A percentile compares a stretch with the other conserved stretches of the same genome.
Evolutionary conservation across 2,329 filamentous ascomycete species (phyloP).

Genomic region (Colletotrichum melonis): DNA sequence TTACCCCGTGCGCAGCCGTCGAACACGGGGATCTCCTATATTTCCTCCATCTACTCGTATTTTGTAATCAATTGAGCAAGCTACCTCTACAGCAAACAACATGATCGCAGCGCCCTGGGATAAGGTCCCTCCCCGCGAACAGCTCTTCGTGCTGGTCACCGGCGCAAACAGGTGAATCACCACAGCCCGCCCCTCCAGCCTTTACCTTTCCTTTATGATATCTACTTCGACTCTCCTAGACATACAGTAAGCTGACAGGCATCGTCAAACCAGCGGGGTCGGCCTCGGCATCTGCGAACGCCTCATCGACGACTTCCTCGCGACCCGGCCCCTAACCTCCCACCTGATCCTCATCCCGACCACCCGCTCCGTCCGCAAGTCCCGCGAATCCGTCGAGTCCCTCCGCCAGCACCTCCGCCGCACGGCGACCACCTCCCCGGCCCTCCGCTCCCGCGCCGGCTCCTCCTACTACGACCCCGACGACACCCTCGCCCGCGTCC

Average conservation of each 20-base stretch:
- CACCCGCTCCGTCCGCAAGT: constrained; percentile 81
- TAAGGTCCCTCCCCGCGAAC: constrained; percentile 50
- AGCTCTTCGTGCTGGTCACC: constrained; percentile 78
- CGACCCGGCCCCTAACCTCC: constrained; percentile 71
- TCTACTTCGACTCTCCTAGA: background rate
- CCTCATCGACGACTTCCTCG: constrained; percentile 90
- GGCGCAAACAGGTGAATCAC: constrained; percentile 82
- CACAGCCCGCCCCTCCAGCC: background rate
- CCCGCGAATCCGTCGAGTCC: constrained; percentile 74
- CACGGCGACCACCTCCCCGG: constrained; percentile 52
- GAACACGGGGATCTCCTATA: background rate
- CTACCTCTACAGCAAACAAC: background rate
- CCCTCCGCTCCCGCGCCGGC: constrained; percentile 52
- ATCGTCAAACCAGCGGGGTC: constrained; percentile 72
- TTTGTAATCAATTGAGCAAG: constrained; percentile 4
- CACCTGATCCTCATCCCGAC: constrained; percentile 86
- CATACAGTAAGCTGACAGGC: background rate
- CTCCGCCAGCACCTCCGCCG: constrained; percentile 72
- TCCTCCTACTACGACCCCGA: constrained; percentile 50
- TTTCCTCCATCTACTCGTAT: background rate
- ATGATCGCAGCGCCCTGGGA: constrained; percentile 48
- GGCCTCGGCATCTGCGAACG: constrained; percentile 87
- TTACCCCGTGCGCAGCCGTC: background rate
- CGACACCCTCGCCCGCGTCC: constrained; percentile 61
- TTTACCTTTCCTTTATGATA: background rate